phyloP scores from a whole-genome alignment of 2,329 filamentous ascomycete species.

The Hypomyces perniciosus region DNA sequence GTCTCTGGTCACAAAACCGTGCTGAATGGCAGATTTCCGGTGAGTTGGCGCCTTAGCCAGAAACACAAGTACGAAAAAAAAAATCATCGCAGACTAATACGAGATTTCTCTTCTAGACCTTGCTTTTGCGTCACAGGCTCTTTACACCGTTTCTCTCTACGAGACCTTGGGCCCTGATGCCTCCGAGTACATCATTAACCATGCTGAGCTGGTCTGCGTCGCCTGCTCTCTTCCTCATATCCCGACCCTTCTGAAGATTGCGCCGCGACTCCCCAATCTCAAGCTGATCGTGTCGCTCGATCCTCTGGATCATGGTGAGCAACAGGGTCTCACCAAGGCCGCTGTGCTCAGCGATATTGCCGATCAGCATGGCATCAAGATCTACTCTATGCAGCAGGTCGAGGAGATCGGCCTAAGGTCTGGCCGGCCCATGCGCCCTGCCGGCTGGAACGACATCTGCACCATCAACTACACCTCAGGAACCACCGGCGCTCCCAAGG shows the following conservation, averaged over 20 bases:
- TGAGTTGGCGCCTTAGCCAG: constrained; percentile 26
- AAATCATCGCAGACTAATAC: neutral
- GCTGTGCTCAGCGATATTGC: constrained; percentile 72
- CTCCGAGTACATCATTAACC: constrained; percentile 93
- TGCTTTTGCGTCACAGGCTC: constrained; percentile 76
- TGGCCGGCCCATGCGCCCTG: constrained; percentile 64
- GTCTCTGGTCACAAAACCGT: constrained; percentile 81
- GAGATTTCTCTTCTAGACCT: constrained; percentile 52
- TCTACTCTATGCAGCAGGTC: constrained; percentile 74
- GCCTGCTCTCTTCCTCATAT: constrained; percentile 77
- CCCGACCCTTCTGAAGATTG: constrained; percentile 72
- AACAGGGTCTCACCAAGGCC: constrained; percentile 69
- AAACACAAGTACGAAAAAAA: neutral
- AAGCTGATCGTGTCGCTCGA: constrained; percentile 89
- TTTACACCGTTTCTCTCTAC: constrained; percentile 91
- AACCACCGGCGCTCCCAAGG: constrained; percentile 77
- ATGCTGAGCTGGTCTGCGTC: constrained; percentile 69
- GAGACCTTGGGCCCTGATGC: constrained; percentile 89
- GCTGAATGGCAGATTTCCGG: constrained; percentile 82
- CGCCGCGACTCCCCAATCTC: constrained; percentile 66
- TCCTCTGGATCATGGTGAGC: constrained; percentile 72
- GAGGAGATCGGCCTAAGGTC: constrained; percentile 72
- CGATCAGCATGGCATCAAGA: constrained; percentile 63
- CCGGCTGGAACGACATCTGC: constrained; percentile 67
- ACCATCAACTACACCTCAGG: constrained; percentile 92